Conservation (phyloP, 805 yeast genomes). For the Jamesozyma spencerorum region DNA sequence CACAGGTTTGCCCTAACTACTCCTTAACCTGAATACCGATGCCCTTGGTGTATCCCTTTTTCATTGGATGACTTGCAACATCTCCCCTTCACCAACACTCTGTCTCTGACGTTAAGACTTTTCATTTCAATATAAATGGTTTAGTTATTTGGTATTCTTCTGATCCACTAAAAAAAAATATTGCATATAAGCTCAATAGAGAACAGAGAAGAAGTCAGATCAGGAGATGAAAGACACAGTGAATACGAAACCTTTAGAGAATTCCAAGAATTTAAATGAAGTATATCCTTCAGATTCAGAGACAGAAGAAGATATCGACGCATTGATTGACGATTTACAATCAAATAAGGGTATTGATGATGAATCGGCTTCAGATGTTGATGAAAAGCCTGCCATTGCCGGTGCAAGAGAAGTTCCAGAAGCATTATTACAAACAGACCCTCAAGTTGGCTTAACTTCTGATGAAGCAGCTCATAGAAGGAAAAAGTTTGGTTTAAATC, state of each 20-base stretch:
- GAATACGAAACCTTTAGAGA: background rate
- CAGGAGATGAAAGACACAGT: background rate
- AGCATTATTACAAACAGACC: slow-evolving; percentile 74
- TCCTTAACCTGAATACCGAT: too few species aligned
- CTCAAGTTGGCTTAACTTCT: slow-evolving; percentile 59
- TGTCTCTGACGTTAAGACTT: too few species aligned
- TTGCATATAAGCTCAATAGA: too few species aligned
- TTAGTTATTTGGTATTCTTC: too few species aligned
- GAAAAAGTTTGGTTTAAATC: slow-evolving; percentile 83
- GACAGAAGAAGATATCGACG: slow-evolving; percentile 61
- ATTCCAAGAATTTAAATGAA: background rate
- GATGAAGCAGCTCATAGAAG: slow-evolving; percentile 77
- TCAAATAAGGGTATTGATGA: slow-evolving; percentile 42
- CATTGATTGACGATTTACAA: slow-evolving; percentile 70
- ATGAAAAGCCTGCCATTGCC: slow-evolving; percentile 36
- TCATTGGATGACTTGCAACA: too few species aligned
- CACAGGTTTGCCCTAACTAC: too few species aligned
- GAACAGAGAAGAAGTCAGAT: too few species aligned
- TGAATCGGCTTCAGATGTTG: slow-evolving; percentile 42
- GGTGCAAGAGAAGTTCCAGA: slow-evolving; percentile 76
- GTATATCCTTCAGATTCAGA: slow-evolving; percentile 11
- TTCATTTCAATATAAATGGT: too few species aligned
- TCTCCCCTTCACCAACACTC: too few species aligned
- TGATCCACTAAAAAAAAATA: too few species aligned
- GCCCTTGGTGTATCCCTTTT: too few species aligned